These are phyloP conservation scores for Diversispora eburnea DNA, from an alignment of 192 early-diverging fungal species.

Conservation along the genomic window DNA sequence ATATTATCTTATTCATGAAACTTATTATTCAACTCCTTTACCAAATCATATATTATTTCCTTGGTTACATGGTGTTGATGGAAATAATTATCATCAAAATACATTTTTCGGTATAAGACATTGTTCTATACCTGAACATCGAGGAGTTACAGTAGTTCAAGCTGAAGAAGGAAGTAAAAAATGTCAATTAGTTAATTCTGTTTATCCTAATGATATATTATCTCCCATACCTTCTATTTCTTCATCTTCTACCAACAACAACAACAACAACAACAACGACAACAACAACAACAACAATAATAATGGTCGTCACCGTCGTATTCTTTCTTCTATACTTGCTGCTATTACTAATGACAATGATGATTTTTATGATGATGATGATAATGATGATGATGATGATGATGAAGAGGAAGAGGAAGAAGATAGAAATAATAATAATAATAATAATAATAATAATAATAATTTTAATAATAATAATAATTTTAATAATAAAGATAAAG, in stretches of 20 bases:
- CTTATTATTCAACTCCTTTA: conserved; percentile 42
- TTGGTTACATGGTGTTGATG: conserved; percentile 60
- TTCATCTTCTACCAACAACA: no score
- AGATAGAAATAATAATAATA: no score
- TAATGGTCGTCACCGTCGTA: no score
- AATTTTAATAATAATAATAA: neutral
- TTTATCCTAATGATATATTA: conserved; percentile 48
- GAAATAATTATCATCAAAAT: conserved; percentile 43
- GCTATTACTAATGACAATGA: no score
- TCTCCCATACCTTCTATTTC: no score
- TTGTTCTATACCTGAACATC: conserved; percentile 36
- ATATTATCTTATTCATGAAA: conserved; percentile 40
- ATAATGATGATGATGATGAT: neutral
- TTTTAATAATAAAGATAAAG: neutral
- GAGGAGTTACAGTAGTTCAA: conserved; percentile 40
- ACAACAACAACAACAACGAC: no score
- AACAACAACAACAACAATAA: no score
- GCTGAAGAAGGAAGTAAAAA: conserved; percentile 32
- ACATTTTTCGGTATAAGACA: conserved; percentile 50
- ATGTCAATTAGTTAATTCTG: conserved; percentile 47
- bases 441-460: no score
- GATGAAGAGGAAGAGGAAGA: neutral
- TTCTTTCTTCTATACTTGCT: no score
- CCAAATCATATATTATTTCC: conserved; percentile 56
- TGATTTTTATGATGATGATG: conserved; percentile 5